phyloP scores from a whole-genome alignment of 768 basidiomycete genomes.

The Rhodotorula toruloides region DNA sequence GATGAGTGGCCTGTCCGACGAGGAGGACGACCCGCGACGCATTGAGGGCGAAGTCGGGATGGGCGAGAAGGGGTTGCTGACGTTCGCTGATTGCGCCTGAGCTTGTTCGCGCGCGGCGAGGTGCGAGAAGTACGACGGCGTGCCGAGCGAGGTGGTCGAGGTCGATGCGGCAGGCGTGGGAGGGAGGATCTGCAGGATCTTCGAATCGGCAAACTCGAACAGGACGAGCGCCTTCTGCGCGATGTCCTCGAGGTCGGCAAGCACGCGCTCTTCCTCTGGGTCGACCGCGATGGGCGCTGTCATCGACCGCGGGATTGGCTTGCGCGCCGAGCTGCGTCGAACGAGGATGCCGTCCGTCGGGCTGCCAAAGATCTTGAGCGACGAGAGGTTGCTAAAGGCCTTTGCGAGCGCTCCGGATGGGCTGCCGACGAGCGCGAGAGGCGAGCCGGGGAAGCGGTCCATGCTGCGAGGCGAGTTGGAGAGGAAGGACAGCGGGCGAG shows the following conservation, averaged over 20 bases:
- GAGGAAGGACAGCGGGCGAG: conserved; percentile 40
- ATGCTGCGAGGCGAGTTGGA: conserved; percentile 36
- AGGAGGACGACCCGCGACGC: conserved; percentile 44
- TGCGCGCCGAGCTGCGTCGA: conserved; percentile 38
- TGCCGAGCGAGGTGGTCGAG: conserved; percentile 27
- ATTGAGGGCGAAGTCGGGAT: conserved; percentile 32
- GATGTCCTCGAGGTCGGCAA: conserved; percentile 74
- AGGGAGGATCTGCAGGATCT: conserved; percentile 84
- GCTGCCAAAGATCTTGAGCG: conserved; percentile 47
- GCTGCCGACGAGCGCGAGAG: conserved; percentile 43
- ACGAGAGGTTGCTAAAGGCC: conserved; percentile 47
- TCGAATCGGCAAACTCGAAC: conserved; percentile 80
- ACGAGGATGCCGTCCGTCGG: conserved; percentile 43
- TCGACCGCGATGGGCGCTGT: conserved; percentile 19
- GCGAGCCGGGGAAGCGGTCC: conserved; percentile 40
- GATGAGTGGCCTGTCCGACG: conserved; percentile 32
- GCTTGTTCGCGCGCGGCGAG: conserved; percentile 35
- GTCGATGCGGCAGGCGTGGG: conserved; percentile 54
- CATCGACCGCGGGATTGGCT: conserved; percentile 34
- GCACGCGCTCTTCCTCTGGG: conserved; percentile 68
- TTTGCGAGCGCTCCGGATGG: conserved; percentile 46
- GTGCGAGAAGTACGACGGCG: conserved; percentile 34
- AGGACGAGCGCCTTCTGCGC: conserved; percentile 95
- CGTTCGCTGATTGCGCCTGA: conserved; percentile 20
- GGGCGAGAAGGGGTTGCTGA: conserved; percentile 36